A percentile compares a stretch with the other conserved stretches of the same genome.
phyloP scores from a whole-genome alignment of 139 green algal genomes.

The Microglena sp. region DNA sequence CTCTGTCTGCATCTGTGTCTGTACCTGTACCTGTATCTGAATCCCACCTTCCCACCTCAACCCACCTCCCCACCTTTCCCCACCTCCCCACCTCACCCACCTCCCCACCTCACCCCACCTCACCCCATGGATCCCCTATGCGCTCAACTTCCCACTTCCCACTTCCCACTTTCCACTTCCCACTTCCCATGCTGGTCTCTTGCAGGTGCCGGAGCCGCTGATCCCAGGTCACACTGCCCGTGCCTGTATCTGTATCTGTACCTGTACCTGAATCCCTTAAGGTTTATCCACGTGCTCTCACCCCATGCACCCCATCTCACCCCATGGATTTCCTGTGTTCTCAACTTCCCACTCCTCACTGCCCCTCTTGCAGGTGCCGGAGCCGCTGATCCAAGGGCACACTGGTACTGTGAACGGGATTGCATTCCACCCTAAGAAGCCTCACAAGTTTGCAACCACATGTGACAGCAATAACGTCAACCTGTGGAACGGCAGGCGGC shows the following conservation, averaged over 20 bases:
- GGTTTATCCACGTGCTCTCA: background rate
- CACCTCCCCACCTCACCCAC: too few relatives aligned
- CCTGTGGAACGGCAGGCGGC: constrained; percentile 37
- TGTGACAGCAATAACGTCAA: constrained; percentile 39
- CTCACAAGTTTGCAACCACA: constrained; percentile 43
- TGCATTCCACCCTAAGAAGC: constrained; percentile 41
- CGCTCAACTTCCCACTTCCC: too few relatives aligned
- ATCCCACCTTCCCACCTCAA: too few relatives aligned
- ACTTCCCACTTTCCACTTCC: too few relatives aligned
- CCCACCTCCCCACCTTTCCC: too few relatives aligned
- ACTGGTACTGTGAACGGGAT: constrained; percentile 26
- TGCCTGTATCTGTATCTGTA: background rate
- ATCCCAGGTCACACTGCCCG: background rate
- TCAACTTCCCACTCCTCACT: background rate
- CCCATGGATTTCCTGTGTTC: constrained; percentile 20
- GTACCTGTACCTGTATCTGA: too few relatives aligned
- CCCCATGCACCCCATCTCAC: constrained; percentile 10
- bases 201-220: background rate
- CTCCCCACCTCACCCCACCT: too few relatives aligned
- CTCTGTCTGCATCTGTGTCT: too few relatives aligned
- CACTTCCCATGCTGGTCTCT: too few relatives aligned
- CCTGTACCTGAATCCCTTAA: background rate
- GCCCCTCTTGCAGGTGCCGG: background rate
- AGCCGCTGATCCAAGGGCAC: constrained; percentile 26
- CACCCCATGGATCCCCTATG: too few relatives aligned